Evolutionary conservation across 306 rosid species (phyloP), one percentile per base, ranked within the genome.

Genomic region (Alnus glutinosa): DNA sequence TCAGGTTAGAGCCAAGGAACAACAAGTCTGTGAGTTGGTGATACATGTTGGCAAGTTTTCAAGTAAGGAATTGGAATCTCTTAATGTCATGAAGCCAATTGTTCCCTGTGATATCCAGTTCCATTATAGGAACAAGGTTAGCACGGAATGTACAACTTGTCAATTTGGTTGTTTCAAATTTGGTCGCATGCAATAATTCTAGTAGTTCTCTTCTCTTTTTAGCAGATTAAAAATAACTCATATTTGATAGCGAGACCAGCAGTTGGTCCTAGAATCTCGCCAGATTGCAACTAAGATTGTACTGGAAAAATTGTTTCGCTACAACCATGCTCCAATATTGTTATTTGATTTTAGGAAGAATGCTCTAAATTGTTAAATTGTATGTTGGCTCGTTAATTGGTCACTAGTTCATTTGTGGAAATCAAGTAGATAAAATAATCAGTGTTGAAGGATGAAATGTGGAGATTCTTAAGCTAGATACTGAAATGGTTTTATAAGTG

Each of bases 61-160:
- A 51, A 70, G 37, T 1, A 42, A 80, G 61, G 90, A 89, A 37
- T 78, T 94, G 61, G 95, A 94, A 74, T 82, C 70, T 50, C 61
- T 55, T 5, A 77, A 76, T 54, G 75, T 91, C 82, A 77, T 89
- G 90, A 92, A 90, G 83, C 90, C 94, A 48, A 90, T 95, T 82
- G 92, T 91, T 73, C 88, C 94, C 16, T 92, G 98, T 71, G 90
- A 91, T 77, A 90, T 90, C 83, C 98, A 95, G 80, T 95, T 92
- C 83, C 93, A 91, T 68, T 95, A 95, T 77, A 95, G 98, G 82
- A 95, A 95, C 76, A 95, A 95, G 98, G 98, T 90, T 70, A 46
- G 90, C 77, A 58, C 55, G 52, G 32, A 42, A 23, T 1, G 10
- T 66, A 39, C 75, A 55, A 55, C 42, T 30, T 69, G 39, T 70